These are phyloP conservation scores for Plenodomus lindquistii DNA, from an alignment of 2,329 filamentous ascomycete species.

Conservation along the genomic window DNA sequence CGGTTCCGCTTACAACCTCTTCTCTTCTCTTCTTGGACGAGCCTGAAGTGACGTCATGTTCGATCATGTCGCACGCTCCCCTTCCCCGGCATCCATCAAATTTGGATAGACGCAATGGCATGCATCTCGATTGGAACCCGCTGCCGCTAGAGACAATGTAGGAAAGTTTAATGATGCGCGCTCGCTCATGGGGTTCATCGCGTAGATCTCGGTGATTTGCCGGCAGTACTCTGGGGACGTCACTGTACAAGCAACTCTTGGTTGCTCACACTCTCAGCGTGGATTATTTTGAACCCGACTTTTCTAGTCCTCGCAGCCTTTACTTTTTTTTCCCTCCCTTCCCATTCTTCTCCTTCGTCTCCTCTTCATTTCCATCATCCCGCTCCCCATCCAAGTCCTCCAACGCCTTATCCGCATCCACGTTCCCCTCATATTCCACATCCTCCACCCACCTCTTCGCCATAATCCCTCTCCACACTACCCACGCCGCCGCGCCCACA, in stretches of 20 bases:
- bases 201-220: not conserved
- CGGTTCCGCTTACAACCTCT: not conserved
- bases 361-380: not conserved
- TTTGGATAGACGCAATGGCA: not conserved
- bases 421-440: slow-evolving; percentile 34
- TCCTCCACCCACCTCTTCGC: slow-evolving; percentile 28
- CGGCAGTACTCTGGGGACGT: not conserved
- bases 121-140: not conserved
- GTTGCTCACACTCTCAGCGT: not conserved
- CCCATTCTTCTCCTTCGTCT: slow-evolving; percentile 3
- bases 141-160: not conserved
- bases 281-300: no score
- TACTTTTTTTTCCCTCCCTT: slow-evolving; percentile 12
- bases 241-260: no score
- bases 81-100: not conserved
- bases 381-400: slow-evolving; percentile 22
- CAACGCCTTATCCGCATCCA: slow-evolving; percentile 35
- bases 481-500: slow-evolving; percentile 5
- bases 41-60: not conserved
- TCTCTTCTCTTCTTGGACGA: not conserved
- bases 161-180: not conserved
- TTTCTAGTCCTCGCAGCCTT: no score
- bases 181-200: not conserved
- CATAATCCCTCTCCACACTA: slow-evolving; percentile 23
- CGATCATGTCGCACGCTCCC: not conserved